Conservation (phyloP, 345 rosid species). For the Eucalyptus sideroxylon region DNA sequence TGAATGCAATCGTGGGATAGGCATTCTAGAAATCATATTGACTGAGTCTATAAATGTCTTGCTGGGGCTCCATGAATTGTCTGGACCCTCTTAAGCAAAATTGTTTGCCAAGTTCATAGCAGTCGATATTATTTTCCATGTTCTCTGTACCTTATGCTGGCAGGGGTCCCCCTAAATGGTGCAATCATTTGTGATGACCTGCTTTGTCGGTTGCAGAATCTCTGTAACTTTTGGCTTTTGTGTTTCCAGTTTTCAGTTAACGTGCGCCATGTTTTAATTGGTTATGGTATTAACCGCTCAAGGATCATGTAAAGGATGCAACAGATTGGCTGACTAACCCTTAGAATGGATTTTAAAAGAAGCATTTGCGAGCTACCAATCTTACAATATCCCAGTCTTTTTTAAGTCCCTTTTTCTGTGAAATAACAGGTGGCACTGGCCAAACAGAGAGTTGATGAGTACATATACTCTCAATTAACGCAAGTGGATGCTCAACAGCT, state of each 20-base stretch:
- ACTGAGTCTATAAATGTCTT: not conserved
- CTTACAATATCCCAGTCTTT: not conserved
- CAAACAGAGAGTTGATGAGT: conserved; percentile 60
- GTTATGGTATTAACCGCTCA: not conserved
- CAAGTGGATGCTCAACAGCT: conserved; percentile 8
- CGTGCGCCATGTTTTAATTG: not conserved
- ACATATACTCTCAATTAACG: conserved; percentile 43
- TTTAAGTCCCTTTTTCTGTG: not conserved
- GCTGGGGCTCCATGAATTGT: not conserved
- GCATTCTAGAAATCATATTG: not conserved
- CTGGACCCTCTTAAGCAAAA: not conserved
- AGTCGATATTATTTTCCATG: not conserved
- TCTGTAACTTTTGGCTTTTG: not conserved
- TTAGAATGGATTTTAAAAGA: not conserved
- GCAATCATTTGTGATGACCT: not conserved
- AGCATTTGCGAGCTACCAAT: not conserved
- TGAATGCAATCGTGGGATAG: not conserved
- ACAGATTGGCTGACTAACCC: not conserved
- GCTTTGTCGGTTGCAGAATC: not conserved
- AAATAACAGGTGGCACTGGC: conserved; percentile 47
- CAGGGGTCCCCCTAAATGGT: not conserved
- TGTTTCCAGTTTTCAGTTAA: not conserved
- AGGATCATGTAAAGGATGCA: not conserved
- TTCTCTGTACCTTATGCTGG: not conserved
- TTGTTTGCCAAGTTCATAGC: not conserved